These are phyloP conservation scores for Botryotinia globosa DNA, from an alignment of 2,329 filamentous ascomycete species.

Conservation along the genomic window DNA sequence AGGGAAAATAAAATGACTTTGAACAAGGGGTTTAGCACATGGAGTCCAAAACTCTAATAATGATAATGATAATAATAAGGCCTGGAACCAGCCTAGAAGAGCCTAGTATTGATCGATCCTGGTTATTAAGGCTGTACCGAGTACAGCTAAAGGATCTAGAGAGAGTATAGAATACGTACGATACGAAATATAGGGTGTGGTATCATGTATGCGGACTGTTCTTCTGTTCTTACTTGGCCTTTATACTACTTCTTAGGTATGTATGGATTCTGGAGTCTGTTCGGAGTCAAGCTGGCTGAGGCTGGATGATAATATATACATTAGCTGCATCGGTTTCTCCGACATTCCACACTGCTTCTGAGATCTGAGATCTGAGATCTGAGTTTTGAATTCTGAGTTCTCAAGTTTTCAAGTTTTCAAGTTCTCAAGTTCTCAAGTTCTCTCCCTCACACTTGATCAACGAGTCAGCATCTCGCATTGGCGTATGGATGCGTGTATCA, in stretches of 20 bases:
- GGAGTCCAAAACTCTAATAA: background rate
- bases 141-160: background rate
- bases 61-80: background rate
- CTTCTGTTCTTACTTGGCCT: too few relatives aligned
- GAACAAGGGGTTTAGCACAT: background rate
- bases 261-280: too few relatives aligned
- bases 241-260: background rate
- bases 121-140: background rate
- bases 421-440: background rate
- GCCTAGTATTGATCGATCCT: background rate
- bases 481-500: background rate
- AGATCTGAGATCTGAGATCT: background rate
- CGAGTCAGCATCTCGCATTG: background rate
- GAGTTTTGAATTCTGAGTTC: background rate
- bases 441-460: background rate
- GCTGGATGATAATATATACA: background rate
- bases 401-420: too few relatives aligned
- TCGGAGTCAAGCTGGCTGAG: background rate
- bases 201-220: background rate
- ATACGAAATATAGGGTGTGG: background rate
- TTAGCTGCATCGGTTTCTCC: background rate
- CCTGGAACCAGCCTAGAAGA: background rate
- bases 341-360: background rate
- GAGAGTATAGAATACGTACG: too few relatives aligned
- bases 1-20: background rate